Base-by-base conservation (phyloP, 176 grass and related monocot genomes). In the Phoenix dactylifera region DNA sequence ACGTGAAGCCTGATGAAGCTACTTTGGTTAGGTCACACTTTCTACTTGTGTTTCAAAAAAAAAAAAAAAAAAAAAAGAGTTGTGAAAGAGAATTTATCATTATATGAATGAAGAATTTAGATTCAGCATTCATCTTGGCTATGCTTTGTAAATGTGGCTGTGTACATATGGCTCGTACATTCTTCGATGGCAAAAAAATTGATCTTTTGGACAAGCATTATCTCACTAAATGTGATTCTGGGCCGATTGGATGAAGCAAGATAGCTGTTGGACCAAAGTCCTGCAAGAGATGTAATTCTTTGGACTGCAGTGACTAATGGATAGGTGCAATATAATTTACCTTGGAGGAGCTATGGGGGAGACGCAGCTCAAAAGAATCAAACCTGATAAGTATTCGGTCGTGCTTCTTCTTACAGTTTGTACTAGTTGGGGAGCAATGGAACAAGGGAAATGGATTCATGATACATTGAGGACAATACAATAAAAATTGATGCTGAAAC, bases 251-350 rank as follows among this genome's bases (percentile, higher is more conserved):
- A 82, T 26, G 74, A 79, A 69, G 86, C 82, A 15, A 85, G 82
- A 66, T 3, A 24, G 22, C 62, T 82, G 51, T 89, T 89, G 65
- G 53, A 76, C 61, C 63, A 69, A 26, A 72, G 75, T 26, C 17
- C 50, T 16, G 63, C 77, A 32, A 89, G 75, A 67, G 86, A 89
- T 79, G 63, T 85, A 22, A 78, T 89, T 35, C 56, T 82, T 22
- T 85, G 82, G 86, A 85, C 81, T 58, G 78, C 78, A 6, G 76
- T 89, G 78, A 79, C 85, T 59, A 82, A 85, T 4, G 86, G 63
- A 0, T 89, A 65, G 28, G 78, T 69, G 60, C 82, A 79, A 4
- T 68, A 79, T 18, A 68, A 72, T 58, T 58, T 66, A 59, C n/a
- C 85, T 76, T 2, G 72, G 79, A 24, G 79, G 77, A 61, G 87